Base-by-base conservation (phyloP, 2,329 filamentous ascomycete genomes). In the Colletotrichum lini region DNA sequence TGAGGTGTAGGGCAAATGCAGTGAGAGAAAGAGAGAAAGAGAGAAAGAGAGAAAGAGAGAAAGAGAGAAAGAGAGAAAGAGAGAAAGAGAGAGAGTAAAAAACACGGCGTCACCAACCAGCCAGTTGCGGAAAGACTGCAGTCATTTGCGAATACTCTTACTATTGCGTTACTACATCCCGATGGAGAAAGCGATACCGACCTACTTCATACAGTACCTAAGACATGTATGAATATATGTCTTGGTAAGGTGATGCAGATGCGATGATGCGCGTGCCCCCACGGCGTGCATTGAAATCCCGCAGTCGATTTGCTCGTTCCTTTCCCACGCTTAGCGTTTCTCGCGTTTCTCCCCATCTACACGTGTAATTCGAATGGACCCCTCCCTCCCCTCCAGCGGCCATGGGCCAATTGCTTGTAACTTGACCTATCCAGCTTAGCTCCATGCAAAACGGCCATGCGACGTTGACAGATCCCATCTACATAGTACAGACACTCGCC, bases 101-200 rank as follows among this genome's bases (percentile, higher is more conserved):
- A n/a, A n/a, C n/a, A n/a, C n/a, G n/a, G n/a, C n/a, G n/a, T n/a
- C n/a, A 18, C 56, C 9, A 16, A 15, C 30, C 21, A 61, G 38
- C 44, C 18, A 61, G 44, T 49, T 49, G 58, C 44, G 58, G 58
- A 35, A 47, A 61, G 58, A 60, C 21, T 61, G 44, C 18, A 16
- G 53, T 40, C 15, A 35, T 5, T 35, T 56, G 53, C 58, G 44
- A 45, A 50, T 50, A 61, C 23, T 61, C 18, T 61, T 50, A n/a
- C 40, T 10, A 30, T n/a, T 42, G 16, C 21, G 16, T 40, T 42
- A 21, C 38, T 18, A 26, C 54, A 21, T 35, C 30, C 30, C 30
- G 30, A 35, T 8, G 30, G 30, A 35, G 30, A 10, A 35, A 35
- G 8, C 30, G 30, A 9, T 35, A 35, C 30, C 30, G 30, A 35